These are phyloP conservation scores for Colletotrichum theobromicola DNA, from an alignment of 2,329 filamentous ascomycete genomes.

Conservation along the genomic window DNA sequence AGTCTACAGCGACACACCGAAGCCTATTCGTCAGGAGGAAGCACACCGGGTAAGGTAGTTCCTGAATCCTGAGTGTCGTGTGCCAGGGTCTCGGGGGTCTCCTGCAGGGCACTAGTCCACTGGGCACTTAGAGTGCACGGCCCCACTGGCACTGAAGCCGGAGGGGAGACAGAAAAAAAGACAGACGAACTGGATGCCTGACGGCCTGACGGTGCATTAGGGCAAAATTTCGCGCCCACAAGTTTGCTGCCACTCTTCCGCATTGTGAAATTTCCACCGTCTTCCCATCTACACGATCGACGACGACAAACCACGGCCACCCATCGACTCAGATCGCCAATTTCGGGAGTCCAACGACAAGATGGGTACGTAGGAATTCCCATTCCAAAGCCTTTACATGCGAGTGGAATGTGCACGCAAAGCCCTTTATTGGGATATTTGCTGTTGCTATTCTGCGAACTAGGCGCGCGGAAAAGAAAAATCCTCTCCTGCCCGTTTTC, in stretches of 20 bases:
- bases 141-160: neutral
- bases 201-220: neutral
- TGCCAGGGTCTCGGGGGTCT: no score
- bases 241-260: neutral
- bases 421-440: neutral
- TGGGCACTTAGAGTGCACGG: neutral
- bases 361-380: conserved; percentile 63
- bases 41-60: no score
- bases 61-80: no score
- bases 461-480: conserved; percentile 20
- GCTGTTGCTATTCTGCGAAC: conserved; percentile 21
- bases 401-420: conserved; percentile 33
- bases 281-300: conserved; percentile 31
- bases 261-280: neutral
- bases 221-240: conserved; percentile 6
- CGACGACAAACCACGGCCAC: conserved; percentile 34
- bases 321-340: conserved; percentile 42
- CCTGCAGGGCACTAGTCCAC: neutral
- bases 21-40: neutral
- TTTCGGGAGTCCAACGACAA: conserved; percentile 53
- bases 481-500: conserved; percentile 22
- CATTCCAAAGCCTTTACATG: conserved; percentile 42
- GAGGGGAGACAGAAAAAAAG: neutral
- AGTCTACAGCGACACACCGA: neutral
- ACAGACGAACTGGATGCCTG: neutral